phyloP scores from a whole-genome alignment of 441 rosid genomes.

The Adansonia rubrostipa region DNA sequence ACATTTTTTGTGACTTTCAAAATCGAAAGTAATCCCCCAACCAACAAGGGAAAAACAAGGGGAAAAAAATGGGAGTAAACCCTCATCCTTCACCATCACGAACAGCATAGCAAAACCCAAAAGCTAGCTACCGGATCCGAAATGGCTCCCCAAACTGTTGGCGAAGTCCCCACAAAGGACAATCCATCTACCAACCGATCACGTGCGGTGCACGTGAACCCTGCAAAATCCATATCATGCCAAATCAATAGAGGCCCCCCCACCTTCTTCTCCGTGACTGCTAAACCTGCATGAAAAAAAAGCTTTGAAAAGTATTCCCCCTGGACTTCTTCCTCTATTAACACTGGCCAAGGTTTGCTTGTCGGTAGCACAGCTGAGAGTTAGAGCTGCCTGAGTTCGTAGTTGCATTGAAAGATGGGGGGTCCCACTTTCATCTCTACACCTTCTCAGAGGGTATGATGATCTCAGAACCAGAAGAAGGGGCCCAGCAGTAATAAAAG shows the following conservation, averaged over 20 bases:
- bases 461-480: background rate
- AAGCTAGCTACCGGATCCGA: background rate
- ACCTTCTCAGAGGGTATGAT: background rate
- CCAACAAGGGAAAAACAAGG: background rate
- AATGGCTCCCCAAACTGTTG: constrained; percentile 12
- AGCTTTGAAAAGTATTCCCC: background rate
- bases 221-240: background rate
- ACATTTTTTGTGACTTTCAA: background rate
- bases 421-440: background rate
- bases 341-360: background rate
- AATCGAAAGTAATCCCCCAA: background rate
- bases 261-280: background rate
- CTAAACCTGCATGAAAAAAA: background rate
- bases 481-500: constrained; percentile 20
- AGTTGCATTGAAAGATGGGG: background rate
- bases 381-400: background rate
- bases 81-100: background rate
- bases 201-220: constrained; percentile 14
- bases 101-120: background rate
- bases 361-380: background rate
- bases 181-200: constrained; percentile 7
- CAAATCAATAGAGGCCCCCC: constrained; percentile 3
- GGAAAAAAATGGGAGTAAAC: background rate
- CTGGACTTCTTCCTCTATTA: background rate
- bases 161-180: constrained; percentile 12